Conservation (phyloP, 2,329 filamentous ascomycete species). For the Sclerotinia trifoliorum region DNA sequence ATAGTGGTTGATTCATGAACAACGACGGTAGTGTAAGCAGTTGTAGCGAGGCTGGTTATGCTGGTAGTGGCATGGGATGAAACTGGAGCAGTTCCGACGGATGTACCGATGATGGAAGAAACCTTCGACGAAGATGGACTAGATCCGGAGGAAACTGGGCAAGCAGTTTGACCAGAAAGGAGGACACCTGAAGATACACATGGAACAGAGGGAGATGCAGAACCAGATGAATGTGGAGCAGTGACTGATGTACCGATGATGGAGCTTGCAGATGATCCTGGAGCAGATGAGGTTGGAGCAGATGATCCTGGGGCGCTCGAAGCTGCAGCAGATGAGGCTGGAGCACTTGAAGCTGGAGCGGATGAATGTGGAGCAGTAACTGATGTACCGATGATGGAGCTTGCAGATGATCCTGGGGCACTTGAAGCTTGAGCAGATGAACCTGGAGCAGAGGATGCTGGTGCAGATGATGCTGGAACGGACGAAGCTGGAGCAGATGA, state of each 20-base stretch:
- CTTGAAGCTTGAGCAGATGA: too few relatives aligned
- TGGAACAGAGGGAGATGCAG: neutral
- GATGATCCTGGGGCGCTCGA: too few relatives aligned
- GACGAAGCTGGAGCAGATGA: neutral
- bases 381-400: too few relatives aligned
- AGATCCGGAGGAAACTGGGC: neutral
- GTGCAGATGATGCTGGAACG: too few relatives aligned
- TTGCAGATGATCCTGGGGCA: too few relatives aligned
- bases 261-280: too few relatives aligned
- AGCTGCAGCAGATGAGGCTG: too few relatives aligned
- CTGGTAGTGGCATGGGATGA: slow-evolving; percentile 1
- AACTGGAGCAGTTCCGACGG: neutral
- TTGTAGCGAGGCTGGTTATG: neutral
- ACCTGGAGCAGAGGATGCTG: neutral
- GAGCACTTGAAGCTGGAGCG: too few relatives aligned
- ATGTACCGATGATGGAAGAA: slow-evolving; percentile 6
- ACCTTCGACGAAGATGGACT: neutral
- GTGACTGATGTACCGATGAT: too few relatives aligned
- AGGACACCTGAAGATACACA: neutral
- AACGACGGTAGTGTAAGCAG: slow-evolving; percentile 31
- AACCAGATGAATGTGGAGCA: neutral
- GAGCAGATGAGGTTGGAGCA: too few relatives aligned
- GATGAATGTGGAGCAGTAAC: too few relatives aligned
- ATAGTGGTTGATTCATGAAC: slow-evolving; percentile 34
- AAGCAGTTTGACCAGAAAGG: neutral